These are phyloP conservation scores for Colletotrichum acutatum DNA, from an alignment of 2,329 filamentous ascomycete species.

Conservation along the genomic window DNA sequence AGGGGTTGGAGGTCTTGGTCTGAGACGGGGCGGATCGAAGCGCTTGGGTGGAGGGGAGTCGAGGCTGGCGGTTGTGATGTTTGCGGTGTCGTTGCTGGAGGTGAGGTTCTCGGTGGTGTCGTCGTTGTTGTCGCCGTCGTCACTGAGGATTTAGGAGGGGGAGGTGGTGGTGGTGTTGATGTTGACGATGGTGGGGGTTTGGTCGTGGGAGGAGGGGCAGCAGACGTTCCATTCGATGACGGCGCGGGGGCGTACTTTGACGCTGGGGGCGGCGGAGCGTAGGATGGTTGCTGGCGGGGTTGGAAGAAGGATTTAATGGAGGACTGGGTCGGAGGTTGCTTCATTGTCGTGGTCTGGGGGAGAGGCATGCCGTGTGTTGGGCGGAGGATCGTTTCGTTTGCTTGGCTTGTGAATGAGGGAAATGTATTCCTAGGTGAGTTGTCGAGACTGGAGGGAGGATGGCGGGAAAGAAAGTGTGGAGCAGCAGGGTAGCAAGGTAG, in stretches of 20 bases:
- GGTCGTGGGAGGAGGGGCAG: conserved; percentile 40
- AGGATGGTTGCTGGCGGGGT: conserved; percentile 55
- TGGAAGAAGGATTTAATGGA: conserved; percentile 74
- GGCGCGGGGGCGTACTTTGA: conserved; percentile 47
- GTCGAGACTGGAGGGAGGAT: not conserved
- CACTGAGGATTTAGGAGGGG: conserved; percentile 12
- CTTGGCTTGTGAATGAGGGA: not conserved
- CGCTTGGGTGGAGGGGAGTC: conserved; percentile 56
- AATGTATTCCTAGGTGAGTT: not conserved
- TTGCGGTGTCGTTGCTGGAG: conserved; percentile 32
- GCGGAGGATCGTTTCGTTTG: conserved; percentile 47
- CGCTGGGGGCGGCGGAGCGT: conserved; percentile 51
- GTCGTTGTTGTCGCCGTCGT: conserved; percentile 34
- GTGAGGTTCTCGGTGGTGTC: conserved; percentile 11
- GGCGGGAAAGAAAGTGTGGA: not conserved
- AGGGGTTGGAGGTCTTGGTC: conserved; percentile 66
- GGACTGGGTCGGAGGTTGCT: conserved; percentile 52
- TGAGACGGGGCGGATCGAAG: conserved; percentile 62
- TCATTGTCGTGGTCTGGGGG: conserved; percentile 46
- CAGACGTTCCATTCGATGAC: conserved; percentile 14
- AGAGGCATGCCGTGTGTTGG: conserved; percentile 50
- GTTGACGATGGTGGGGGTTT: conserved; percentile 44
- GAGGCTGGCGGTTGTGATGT: conserved; percentile 42
- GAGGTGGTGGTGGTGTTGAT: conserved; percentile 35
- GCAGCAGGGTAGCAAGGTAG: not conserved